These are phyloP conservation scores for Stromatinia cepivora DNA, from an alignment of 2,329 filamentous ascomycete species.

Conservation along the genomic window DNA sequence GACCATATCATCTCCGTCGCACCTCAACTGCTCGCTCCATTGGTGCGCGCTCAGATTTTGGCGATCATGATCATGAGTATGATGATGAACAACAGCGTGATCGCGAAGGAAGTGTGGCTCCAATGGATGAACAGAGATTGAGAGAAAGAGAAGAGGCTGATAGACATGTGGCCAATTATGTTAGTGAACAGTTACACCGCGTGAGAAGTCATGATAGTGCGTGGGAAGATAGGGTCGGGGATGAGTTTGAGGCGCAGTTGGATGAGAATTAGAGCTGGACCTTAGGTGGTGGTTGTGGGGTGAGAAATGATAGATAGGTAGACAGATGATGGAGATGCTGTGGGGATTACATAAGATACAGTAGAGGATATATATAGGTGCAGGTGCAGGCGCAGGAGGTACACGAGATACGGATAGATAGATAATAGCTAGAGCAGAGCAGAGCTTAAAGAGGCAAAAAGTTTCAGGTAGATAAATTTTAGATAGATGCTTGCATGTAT, in stretches of 20 bases:
- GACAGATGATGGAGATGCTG: neutral
- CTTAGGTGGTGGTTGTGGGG: neutral
- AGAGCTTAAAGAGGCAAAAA: neutral
- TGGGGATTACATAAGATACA: neutral
- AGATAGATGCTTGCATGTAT: neutral
- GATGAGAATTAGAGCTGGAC: constrained; percentile 42
- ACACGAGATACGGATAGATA: neutral
- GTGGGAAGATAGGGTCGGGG: constrained; percentile 47
- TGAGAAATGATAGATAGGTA: neutral
- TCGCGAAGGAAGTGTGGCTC: constrained; percentile 48
- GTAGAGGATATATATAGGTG: neutral
- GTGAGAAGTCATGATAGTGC: constrained; percentile 56
- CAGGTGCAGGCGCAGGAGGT: neutral
- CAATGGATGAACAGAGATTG: constrained; percentile 53
- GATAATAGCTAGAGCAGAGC: too few relatives aligned
- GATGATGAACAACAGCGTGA: constrained; percentile 35
- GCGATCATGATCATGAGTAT: constrained; percentile 41
- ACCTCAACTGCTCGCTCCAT: constrained; percentile 84
- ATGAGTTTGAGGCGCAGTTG: constrained; percentile 62
- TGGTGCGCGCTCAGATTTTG: constrained; percentile 77
- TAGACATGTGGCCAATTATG: constrained; percentile 75
- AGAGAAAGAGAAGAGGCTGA: constrained; percentile 58
- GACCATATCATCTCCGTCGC: constrained; percentile 61
- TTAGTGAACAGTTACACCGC: constrained; percentile 75
- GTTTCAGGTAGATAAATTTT: neutral